Conservation (phyloP, 148 eudicot genomes). For the Rhododendron mucronatum region DNA sequence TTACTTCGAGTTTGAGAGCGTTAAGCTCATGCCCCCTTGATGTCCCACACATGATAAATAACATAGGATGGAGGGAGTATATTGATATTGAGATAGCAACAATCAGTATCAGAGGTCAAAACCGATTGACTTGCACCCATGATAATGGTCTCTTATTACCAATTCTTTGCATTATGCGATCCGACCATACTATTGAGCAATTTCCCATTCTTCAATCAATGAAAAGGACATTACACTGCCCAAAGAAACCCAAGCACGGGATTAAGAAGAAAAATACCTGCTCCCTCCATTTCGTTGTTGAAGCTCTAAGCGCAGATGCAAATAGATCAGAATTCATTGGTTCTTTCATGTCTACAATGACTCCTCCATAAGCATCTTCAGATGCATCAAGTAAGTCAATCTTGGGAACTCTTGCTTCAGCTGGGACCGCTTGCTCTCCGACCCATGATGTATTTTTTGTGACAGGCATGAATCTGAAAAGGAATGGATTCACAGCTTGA, state of each 20-base stretch:
- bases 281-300: constrained; percentile 45
- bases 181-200: neutral
- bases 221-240: neutral
- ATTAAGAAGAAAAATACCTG: constrained; percentile 21
- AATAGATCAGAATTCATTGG: constrained; percentile 34
- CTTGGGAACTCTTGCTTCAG: neutral
- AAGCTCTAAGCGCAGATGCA: constrained; percentile 39
- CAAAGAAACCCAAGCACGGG: neutral
- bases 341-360: constrained; percentile 42
- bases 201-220: neutral
- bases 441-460: neutral
- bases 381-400: constrained; percentile 13
- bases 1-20: neutral
- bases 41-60: neutral
- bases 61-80: neutral
- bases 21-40: neutral
- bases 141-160: neutral
- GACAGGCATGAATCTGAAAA: constrained; percentile 1
- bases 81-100: neutral
- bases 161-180: neutral
- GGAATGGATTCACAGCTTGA: neutral
- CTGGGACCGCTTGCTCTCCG: neutral
- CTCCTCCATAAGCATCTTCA: constrained; percentile 45
- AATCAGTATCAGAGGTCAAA: neutral
- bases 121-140: neutral